These are phyloP conservation scores for Raphidocelis subcapitata DNA, from an alignment of 139 green algal genomes.

Conservation along the genomic window DNA sequence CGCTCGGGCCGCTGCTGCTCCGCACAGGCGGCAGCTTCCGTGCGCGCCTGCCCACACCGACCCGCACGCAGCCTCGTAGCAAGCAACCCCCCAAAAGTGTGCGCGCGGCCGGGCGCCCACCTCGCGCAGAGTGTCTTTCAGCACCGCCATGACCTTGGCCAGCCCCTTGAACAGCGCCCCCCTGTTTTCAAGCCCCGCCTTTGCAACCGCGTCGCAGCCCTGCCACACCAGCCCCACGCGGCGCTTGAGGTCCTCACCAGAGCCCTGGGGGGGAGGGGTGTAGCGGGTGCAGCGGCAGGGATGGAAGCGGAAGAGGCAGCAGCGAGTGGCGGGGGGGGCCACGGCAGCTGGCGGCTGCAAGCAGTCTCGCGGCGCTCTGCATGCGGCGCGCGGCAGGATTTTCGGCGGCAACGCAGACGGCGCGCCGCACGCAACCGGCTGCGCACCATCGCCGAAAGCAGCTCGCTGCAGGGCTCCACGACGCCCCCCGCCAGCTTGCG, in stretches of 20 bases:
- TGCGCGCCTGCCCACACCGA: too few relatives aligned
- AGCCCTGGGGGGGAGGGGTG: not conserved
- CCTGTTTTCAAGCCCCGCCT: conserved; percentile 26
- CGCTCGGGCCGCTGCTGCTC: too few relatives aligned
- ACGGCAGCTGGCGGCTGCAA: too few relatives aligned
- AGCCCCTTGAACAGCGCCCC: conserved; percentile 20
- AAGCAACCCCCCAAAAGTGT: not conserved
- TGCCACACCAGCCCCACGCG: conserved; percentile 16
- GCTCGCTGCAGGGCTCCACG: conserved; percentile 13
- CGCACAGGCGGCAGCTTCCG: too few relatives aligned
- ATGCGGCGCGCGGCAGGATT: too few relatives aligned
- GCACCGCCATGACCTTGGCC: conserved; percentile 4
- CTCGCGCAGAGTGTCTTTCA: conserved; percentile 32
- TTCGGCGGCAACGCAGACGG: too few relatives aligned
- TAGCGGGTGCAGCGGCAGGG: too few relatives aligned
- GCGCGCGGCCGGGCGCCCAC: not conserved
- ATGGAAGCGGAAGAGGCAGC: too few relatives aligned
- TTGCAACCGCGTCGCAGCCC: conserved; percentile 6
- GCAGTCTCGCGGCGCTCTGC: too few relatives aligned
- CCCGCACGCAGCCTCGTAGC: too few relatives aligned
- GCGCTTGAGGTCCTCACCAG: not conserved
- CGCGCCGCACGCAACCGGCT: not conserved
- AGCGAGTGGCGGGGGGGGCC: too few relatives aligned
- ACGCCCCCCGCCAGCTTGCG: conserved; percentile 6
- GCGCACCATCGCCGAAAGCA: conserved; percentile 17